Percentiles rank a stretch among this genome's conserved stretches.
phyloP scores from a whole-genome alignment of 208 protist genomes.

The Trypanosoma brucei region DNA sequence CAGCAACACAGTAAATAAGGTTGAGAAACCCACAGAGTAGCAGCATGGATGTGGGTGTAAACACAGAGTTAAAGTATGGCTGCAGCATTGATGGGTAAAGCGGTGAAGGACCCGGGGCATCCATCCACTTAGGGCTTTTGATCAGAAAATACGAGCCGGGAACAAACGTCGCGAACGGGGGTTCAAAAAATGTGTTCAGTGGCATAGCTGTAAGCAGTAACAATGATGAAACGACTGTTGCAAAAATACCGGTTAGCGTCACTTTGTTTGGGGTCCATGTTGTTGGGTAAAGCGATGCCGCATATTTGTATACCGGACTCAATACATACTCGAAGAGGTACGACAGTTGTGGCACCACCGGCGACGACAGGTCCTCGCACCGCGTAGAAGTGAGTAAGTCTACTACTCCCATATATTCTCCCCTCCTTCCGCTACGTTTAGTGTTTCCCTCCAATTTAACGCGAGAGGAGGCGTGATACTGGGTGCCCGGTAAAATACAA shows the following conservation, averaged over 20 bases:
- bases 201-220: conserved; percentile 78
- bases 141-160: conserved; percentile 38
- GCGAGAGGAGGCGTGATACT: no score
- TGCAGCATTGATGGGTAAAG: conserved; percentile 37
- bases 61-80: conserved; percentile 32
- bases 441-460: no score
- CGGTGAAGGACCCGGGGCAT: conserved; percentile 22
- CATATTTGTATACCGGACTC: conserved; percentile 78
- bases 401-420: background rate
- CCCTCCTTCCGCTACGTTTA: background rate
- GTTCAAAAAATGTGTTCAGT: conserved; percentile 45
- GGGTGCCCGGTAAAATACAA: no score
- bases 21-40: conserved; percentile 71
- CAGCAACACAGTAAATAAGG: conserved; percentile 79
- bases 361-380: conserved; percentile 28
- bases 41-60: conserved; percentile 35
- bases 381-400: conserved; percentile 31
- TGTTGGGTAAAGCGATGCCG: conserved; percentile 53
- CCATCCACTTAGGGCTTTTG: conserved; percentile 10
- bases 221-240: conserved; percentile 64
- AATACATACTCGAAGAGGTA: conserved; percentile 73
- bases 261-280: conserved; percentile 80
- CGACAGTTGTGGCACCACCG: conserved; percentile 46
- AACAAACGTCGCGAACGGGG: conserved; percentile 34
- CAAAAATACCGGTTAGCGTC: conserved; percentile 68